These are phyloP conservation scores for Penicillium canescens DNA, from an alignment of 495 filamentous ascomycete genomes.

Conservation along the genomic window DNA sequence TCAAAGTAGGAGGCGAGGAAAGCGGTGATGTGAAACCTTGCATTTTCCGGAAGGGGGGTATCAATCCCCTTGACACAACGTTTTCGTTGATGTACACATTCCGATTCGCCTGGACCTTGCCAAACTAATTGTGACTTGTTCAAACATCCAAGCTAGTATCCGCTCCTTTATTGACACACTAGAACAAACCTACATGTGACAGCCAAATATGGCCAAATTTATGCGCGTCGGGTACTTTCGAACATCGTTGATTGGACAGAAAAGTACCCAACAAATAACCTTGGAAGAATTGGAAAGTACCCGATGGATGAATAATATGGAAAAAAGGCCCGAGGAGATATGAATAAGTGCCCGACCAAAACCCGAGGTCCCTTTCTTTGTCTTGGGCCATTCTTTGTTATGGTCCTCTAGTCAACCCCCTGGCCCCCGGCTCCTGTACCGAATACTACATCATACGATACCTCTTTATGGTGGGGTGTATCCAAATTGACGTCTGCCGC, in stretches of 20 bases:
- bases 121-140: background rate
- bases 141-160: background rate
- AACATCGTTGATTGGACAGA: background rate
- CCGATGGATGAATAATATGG: background rate
- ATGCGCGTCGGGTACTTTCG: background rate
- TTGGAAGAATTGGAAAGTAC: conserved; percentile 1
- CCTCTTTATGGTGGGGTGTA: no score
- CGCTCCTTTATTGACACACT: background rate
- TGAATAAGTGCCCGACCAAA: background rate
- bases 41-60: no score
- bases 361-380: background rate
- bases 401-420: background rate
- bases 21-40: no score
- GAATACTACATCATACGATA: no score
- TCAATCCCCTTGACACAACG: no score
- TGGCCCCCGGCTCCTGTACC: no score
- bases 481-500: background rate
- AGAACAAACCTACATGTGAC: background rate
- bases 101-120: background rate
- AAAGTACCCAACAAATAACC: background rate
- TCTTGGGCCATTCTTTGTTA: background rate
- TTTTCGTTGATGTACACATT: background rate
- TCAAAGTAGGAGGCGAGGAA: background rate
- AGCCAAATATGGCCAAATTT: background rate
- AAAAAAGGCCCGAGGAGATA: no score